Evolutionary conservation across 495 filamentous ascomycete species (phyloP).

Genomic region (Cryomyces minteri): DNA sequence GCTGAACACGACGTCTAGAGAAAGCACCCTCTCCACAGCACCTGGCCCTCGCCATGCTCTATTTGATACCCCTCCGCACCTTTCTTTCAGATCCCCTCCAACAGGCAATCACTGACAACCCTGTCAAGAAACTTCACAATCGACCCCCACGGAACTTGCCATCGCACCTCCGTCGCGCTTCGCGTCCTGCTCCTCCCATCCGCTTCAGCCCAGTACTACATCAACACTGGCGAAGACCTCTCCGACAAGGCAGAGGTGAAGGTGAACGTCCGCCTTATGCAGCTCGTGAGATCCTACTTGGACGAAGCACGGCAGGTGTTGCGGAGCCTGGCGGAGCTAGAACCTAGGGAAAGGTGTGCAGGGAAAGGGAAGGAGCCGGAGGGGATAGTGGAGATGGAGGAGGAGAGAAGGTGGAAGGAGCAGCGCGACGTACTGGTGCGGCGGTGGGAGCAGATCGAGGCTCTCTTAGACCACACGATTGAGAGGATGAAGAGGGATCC

Average conservation of each 20-base stretch:
- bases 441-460: too few species aligned
- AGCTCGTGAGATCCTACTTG: neutral
- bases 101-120: neutral
- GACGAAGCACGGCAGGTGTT: neutral
- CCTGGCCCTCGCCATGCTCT: too few species aligned
- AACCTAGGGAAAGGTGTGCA: neutral
- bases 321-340: neutral
- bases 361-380: neutral
- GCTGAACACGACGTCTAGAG: too few species aligned
- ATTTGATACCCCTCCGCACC: too few species aligned
- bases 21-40: too few species aligned
- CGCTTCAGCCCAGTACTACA: neutral
- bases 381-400: neutral
- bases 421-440: too few species aligned
- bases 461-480: too few species aligned
- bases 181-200: constrained; percentile 21
- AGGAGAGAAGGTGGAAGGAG: neutral
- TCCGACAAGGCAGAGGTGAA: neutral
- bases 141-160: constrained; percentile 41
- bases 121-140: constrained; percentile 48
- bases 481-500: too few species aligned
- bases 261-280: neutral
- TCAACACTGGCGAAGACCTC: neutral
- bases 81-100: neutral
- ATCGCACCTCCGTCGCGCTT: constrained; percentile 55